A percentile compares a stretch with the other conserved stretches of the same genome.
These are phyloP conservation scores for Penicillium steckii DNA, from an alignment of 495 filamentous ascomycete species.

Conservation along the genomic window DNA sequence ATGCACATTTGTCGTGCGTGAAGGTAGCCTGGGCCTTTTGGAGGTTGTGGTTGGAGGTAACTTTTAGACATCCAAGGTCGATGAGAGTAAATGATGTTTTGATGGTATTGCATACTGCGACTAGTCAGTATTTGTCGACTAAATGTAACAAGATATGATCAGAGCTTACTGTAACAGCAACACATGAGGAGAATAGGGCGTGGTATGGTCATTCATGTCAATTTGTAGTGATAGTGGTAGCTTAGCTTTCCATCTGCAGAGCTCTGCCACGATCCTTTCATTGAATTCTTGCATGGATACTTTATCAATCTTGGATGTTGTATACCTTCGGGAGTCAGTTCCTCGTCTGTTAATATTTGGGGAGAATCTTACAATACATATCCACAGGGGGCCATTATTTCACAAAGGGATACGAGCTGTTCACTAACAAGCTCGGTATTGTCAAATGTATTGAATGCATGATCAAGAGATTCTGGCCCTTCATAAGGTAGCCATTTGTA, in stretches of 20 bases:
- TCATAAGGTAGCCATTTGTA: constrained; percentile 11
- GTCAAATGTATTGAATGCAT: not conserved
- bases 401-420: constrained; percentile 27
- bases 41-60: constrained; percentile 16
- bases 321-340: constrained; percentile 6
- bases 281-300: constrained; percentile 15
- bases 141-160: not conserved
- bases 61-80: constrained; percentile 26
- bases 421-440: constrained; percentile 8
- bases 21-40: constrained; percentile 13
- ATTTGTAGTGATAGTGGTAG: constrained; percentile 24
- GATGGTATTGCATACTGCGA: constrained; percentile 31
- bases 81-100: constrained; percentile 22
- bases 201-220: constrained; percentile 13
- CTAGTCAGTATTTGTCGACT: not conserved
- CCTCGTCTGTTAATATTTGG: not conserved
- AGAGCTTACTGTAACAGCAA: constrained; percentile 30
- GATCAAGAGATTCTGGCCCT: not conserved
- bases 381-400: constrained; percentile 26
- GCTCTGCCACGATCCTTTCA: constrained; percentile 14
- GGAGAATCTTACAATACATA: constrained; percentile 13
- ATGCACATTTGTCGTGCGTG: constrained; percentile 26
- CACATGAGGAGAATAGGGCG: constrained; percentile 29
- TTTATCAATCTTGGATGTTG: constrained; percentile 12
- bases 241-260: constrained; percentile 27